Evolutionary conservation across 2,329 filamentous ascomycete genomes (phyloP).

Genomic region (Nannizziopsis barbatae): DNA sequence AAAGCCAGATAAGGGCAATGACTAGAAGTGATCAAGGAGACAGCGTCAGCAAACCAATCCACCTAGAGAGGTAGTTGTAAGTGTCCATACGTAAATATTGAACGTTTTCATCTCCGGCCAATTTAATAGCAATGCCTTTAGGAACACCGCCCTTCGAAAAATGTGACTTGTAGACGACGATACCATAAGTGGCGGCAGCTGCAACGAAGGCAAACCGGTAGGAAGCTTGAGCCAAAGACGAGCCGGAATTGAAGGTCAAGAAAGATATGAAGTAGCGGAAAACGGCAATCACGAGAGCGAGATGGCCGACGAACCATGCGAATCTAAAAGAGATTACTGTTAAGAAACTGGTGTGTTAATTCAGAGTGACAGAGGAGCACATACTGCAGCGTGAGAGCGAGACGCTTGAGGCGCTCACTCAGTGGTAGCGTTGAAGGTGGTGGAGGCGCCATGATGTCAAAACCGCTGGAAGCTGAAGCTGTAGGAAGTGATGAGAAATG

Average conservation of each 20-base stretch:
- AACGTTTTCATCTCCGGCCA: slow-evolving; percentile 85
- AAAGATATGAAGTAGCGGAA: slow-evolving; percentile 76
- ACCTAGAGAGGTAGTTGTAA: not conserved
- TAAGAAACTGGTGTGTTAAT: no score
- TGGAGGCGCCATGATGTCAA: slow-evolving; percentile 56
- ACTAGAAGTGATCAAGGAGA: slow-evolving; percentile 39
- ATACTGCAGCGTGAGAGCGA: slow-evolving; percentile 83
- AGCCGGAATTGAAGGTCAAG: slow-evolving; percentile 77
- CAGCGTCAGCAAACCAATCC: not conserved
- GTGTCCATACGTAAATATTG: slow-evolving; percentile 74
- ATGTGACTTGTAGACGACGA: slow-evolving; percentile 97
- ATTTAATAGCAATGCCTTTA: slow-evolving; percentile 47
- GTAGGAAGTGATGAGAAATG: not conserved
- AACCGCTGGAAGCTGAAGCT: not conserved
- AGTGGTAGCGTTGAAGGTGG: slow-evolving; percentile 59
- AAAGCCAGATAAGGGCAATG: slow-evolving; percentile 92
- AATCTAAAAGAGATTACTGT: slow-evolving; percentile 28
- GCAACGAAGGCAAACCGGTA: slow-evolving; percentile 87
- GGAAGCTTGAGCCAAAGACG: slow-evolving; percentile 62
- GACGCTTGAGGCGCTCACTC: slow-evolving; percentile 59
- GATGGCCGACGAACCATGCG: slow-evolving; percentile 72
- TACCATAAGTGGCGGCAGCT: slow-evolving; percentile 86
- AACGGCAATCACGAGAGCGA: slow-evolving; percentile 72
- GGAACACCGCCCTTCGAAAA: slow-evolving; percentile 57
- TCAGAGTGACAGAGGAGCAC: slow-evolving; percentile 39